Evolutionary conservation across 768 basidiomycete genomes (phyloP).

Genomic region (Suillus subalutaceus): DNA sequence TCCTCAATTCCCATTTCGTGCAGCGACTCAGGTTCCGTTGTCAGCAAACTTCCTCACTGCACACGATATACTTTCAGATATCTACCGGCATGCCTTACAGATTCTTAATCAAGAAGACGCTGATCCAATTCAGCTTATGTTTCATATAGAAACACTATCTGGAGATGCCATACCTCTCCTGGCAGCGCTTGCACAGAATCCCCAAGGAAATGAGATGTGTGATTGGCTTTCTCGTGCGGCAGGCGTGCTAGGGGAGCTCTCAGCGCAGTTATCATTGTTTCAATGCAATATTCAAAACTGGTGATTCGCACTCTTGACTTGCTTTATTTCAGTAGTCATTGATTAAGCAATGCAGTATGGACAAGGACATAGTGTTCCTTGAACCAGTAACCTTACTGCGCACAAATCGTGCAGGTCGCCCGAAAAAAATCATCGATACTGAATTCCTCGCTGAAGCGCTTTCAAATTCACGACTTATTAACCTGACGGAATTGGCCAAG

Average conservation of each 20-base stretch:
- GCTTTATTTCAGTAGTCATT: not conserved
- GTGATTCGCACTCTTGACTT: not conserved
- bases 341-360: not conserved
- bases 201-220: not conserved
- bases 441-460: not conserved
- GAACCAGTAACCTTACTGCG: not conserved
- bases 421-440: not conserved
- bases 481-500: not conserved
- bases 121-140: not conserved
- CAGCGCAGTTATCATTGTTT: not conserved
- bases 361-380: not conserved
- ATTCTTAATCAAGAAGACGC: not conserved
- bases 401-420: not conserved
- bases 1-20: not conserved
- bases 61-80: not conserved
- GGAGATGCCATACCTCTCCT: not conserved
- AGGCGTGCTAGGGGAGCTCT: not conserved
- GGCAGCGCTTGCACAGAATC: not conserved
- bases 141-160: not conserved
- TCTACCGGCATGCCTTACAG: not conserved
- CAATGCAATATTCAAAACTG: not conserved
- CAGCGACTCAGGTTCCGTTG: not conserved
- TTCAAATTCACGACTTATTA: not conserved
- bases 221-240: not conserved
- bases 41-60: not conserved